Evolutionary conservation across 495 filamentous ascomycete genomes (phyloP).

Genomic region (Peziza echinospora): DNA sequence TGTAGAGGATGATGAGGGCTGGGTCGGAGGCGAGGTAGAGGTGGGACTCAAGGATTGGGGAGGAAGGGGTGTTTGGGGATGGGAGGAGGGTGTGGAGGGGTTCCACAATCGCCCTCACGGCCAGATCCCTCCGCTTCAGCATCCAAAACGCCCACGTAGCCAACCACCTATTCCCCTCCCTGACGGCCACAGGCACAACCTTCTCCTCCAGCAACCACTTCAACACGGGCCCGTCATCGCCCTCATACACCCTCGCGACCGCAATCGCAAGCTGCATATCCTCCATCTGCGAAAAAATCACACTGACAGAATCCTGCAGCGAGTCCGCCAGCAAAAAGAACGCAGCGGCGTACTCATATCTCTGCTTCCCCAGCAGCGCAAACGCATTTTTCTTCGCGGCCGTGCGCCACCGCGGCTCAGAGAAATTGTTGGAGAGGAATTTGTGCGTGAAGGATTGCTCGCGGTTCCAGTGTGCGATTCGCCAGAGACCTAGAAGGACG

Average conservation of each 20-base stretch:
- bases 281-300: slow-evolving; percentile 62
- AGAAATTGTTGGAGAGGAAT: slow-evolving; percentile 72
- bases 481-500: slow-evolving; percentile 79
- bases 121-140: slow-evolving; percentile 60
- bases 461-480: slow-evolving; percentile 77
- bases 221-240: slow-evolving; percentile 57
- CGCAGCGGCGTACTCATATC: slow-evolving; percentile 88
- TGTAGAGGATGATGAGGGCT: slow-evolving; percentile 65
- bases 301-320: slow-evolving; percentile 60
- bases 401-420: slow-evolving; percentile 65
- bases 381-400: slow-evolving; percentile 93
- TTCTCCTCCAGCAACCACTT: slow-evolving; percentile 54
- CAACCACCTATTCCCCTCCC: slow-evolving; percentile 77
- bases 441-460: slow-evolving; percentile 61
- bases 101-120: slow-evolving; percentile 62
- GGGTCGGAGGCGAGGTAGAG: slow-evolving; percentile 80
- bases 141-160: slow-evolving; percentile 95
- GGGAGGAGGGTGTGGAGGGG: slow-evolving; percentile 53
- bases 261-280: slow-evolving; percentile 85
- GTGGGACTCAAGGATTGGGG: slow-evolving; percentile 24
- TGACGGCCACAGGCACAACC: slow-evolving; percentile 53
- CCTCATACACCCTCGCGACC: slow-evolving; percentile 71
- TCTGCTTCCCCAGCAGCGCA: slow-evolving; percentile 73
- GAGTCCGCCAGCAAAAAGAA: slow-evolving; percentile 88
- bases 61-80: slow-evolving; percentile 33